A percentile compares a stretch with the other conserved stretches of the same genome.
phyloP scores from a whole-genome alignment of 2,329 filamentous ascomycete species.

The Phialophora expanda region DNA sequence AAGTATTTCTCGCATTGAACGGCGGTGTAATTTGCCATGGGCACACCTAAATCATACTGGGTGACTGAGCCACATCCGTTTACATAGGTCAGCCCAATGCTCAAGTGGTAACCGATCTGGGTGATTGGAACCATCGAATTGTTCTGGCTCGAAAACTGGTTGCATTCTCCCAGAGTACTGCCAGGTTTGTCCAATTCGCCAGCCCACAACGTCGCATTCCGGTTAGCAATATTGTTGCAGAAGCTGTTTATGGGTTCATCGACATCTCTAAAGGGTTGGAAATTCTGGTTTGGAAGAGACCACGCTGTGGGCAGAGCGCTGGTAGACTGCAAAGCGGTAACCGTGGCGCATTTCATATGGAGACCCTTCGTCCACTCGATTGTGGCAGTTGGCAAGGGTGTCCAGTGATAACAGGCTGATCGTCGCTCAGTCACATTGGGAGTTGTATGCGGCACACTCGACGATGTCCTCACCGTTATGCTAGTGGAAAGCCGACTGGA shows the following conservation, averaged over 20 bases:
- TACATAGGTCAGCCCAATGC: not conserved
- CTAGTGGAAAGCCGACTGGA: not conserved
- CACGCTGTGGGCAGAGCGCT: not conserved
- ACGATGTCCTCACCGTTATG: not conserved
- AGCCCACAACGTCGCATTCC: not conserved
- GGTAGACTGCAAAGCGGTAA: not conserved
- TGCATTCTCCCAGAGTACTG: not conserved
- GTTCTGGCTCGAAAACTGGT: conserved; percentile 2
- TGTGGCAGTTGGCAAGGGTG: not conserved
- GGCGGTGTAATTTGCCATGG: not conserved
- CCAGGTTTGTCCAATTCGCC: not conserved
- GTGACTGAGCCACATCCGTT: not conserved
- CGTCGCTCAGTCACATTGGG: not conserved
- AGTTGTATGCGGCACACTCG: not conserved
- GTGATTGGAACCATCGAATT: not conserved
- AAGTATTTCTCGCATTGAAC: not conserved
- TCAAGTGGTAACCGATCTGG: not conserved
- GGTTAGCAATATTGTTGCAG: not conserved
- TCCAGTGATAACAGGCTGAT: conserved; percentile 2
- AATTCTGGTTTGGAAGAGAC: not conserved
- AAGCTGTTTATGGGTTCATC: conserved; percentile 3
- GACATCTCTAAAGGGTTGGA: not conserved
- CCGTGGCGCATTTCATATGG: not conserved
- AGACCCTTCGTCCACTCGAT: not conserved
- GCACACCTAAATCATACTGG: not conserved